Base-by-base conservation (phyloP, 2,329 filamentous ascomycete genomes). In the Fusarium pseudocircinatum region DNA sequence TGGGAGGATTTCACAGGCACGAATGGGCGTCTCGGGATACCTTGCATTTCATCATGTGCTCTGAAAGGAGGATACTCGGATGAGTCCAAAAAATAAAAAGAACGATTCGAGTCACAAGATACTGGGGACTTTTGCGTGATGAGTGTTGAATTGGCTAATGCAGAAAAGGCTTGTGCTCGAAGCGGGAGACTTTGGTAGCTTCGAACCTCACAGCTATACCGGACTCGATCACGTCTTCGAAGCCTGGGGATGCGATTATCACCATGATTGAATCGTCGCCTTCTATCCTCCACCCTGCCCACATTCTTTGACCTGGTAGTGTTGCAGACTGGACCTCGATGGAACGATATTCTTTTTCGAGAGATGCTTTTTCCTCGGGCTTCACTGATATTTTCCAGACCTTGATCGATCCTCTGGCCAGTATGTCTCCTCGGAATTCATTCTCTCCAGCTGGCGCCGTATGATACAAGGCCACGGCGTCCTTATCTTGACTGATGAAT, bases 21-120 rank as follows among this genome's bases (percentile, higher is more conserved):
- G 80, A 85, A 82, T 83, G 83, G 87, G 87, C 87, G 86, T 88
- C 85, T 85, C 83, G 84, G 85, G 84, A 86, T 85, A 86, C 83
- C 84, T 86, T 85, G 83, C 84, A 85, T 86, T 86, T 86, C 80
- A 81, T 82, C 80, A 81, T 82, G 82, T 82, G 80, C 79, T 82
- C 80, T 80, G 79, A 79, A 80, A 76, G 78, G 78, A 78, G 78
- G 77, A 78, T 80, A 77, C 80, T 82, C 81, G 79, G 74, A 82
- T 82, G 82, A 79, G 79, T 77, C 78, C 73, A 80, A 80, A 78
- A 77, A 70, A 73, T 72, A 76, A 69, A 78, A 77, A 79, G 78
- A 80, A 78, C 79, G 76, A 81, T 78, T 81, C 78, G 79, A 82
- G 75, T 79, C 77, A 79, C 77, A 58, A 73, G 34, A 15, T 57